These are phyloP conservation scores for Picochlorum sp. DNA, from an alignment of 139 green algal genomes.

Conservation along the genomic window DNA sequence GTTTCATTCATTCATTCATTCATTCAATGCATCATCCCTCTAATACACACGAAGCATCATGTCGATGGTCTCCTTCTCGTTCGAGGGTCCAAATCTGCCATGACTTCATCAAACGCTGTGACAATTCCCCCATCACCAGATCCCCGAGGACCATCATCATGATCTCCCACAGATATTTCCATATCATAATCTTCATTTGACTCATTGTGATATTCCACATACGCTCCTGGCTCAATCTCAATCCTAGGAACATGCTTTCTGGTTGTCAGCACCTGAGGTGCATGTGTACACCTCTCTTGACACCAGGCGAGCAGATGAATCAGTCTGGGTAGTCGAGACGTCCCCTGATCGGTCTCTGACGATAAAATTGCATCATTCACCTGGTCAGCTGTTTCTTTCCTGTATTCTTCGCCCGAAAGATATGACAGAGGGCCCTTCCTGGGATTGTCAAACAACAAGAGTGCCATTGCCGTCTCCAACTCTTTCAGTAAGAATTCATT, in stretches of 20 bases:
- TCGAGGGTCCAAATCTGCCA: too few species aligned
- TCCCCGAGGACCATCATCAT: neutral
- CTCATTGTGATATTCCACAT: conserved; percentile 62
- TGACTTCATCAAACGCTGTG: too few species aligned
- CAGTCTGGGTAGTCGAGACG: conserved; percentile 64
- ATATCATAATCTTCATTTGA: conserved; percentile 59
- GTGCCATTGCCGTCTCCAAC: conserved; percentile 86
- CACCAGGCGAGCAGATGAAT: conserved; percentile 73
- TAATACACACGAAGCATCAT: too few species aligned
- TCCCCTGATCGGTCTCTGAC: conserved; percentile 62
- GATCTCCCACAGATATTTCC: conserved; percentile 19
- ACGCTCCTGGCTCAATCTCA: conserved; percentile 38
- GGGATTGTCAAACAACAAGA: conserved; percentile 87
- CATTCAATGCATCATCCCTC: too few species aligned
- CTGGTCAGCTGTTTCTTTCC: conserved; percentile 86
- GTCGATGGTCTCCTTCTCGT: too few species aligned
- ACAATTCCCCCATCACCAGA: too few species aligned
- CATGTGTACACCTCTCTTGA: conserved; percentile 15
- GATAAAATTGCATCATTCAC: conserved; percentile 91
- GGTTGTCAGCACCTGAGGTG: too few species aligned
- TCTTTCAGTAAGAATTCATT: conserved; percentile 81
- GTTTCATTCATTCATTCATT: too few species aligned
- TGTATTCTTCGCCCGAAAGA: conserved; percentile 79
- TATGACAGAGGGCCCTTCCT: conserved; percentile 62
- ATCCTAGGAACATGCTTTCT: too few species aligned